Evolutionary conservation across 2,329 filamentous ascomycete species (phyloP), one percentile per base, ranked within the genome.

Genomic region (Pochonia chlamydosporia): DNA sequence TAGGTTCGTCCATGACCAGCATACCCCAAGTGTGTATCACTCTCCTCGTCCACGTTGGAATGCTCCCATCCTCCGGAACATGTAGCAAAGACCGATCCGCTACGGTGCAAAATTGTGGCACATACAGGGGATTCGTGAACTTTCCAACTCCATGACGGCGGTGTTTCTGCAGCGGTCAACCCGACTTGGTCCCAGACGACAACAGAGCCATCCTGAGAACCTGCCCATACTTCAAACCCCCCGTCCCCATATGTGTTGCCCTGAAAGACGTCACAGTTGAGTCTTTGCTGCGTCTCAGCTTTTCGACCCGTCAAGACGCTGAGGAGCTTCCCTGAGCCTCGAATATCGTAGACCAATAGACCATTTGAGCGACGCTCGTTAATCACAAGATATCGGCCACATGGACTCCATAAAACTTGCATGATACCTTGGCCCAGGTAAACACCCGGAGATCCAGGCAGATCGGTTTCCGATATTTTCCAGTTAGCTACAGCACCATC

Each of bases 201-300:
- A n/a, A 82, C 74, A 3, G 63, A 57, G 2, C 82, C 81, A 50
- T 73, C 66, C 37, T 71, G 67, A 1, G 75, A 72, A 2, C 81
- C 82, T 5, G 77, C 77, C 81, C 81, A 85, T 40, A 84, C 70
- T 59, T 85, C 82, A 51, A 81, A 81, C 2, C 73, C 72, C 2
- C 66, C 65, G 0, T 51, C 49, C 0, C 52, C 55, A 13, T 60
- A 63, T 0, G 56, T 58, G 3, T 57, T 50, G 4, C 69, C 67
- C 1, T 71, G 65, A 52, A 78, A 84, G 3, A 80, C 69, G 56
- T 82, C 76, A 49, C 76, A 75, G 10, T 63, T 66, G 33, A 84
- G 60, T 33, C 76, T 72, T 59, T 84, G 81, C 53, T 82, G 80
- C 0, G 74, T 76, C 2, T 59, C 57, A 4, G 75, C 71, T 6